Percentiles rank a stretch among this genome's conserved stretches.
These are phyloP conservation scores for Cephalotrichum gorgonifer DNA, from an alignment of 2,329 filamentous ascomycete genomes.

Conservation along the genomic window DNA sequence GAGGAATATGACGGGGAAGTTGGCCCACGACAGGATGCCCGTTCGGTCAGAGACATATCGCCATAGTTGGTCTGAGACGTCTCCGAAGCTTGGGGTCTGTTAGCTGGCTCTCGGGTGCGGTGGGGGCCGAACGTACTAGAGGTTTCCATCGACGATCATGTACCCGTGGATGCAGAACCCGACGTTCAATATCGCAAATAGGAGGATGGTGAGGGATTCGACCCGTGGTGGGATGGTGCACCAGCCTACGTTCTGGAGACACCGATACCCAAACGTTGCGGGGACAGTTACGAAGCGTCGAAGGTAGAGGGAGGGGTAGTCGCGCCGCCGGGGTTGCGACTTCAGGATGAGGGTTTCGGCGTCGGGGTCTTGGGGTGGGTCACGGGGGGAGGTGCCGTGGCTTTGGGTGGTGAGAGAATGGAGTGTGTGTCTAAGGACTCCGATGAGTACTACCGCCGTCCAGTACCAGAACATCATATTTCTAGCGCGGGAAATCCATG, in stretches of 20 bases:
- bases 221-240: slow-evolving; percentile 31
- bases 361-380: slow-evolving; percentile 2
- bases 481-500: slow-evolving; percentile 10
- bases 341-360: not conserved
- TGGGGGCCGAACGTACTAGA: slow-evolving; percentile 23
- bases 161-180: slow-evolving; percentile 25
- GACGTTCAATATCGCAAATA: slow-evolving; percentile 27
- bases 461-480: not conserved
- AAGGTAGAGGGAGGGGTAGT: slow-evolving; percentile 15
- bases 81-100: slow-evolving; percentile 20
- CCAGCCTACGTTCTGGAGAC: slow-evolving; percentile 32
- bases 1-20: slow-evolving; percentile 54
- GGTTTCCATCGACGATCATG: slow-evolving; percentile 22
- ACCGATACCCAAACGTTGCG: slow-evolving; percentile 31
- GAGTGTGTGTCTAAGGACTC: not conserved
- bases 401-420: not conserved
- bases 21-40: slow-evolving; percentile 52
- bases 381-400: not conserved
- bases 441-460: not conserved
- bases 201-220: slow-evolving; percentile 27
- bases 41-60: slow-evolving; percentile 54
- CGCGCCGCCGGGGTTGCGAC: not conserved
- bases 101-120: not conserved
- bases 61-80: slow-evolving; percentile 21
- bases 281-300: slow-evolving; percentile 24